phyloP scores from a whole-genome alignment of 306 rosid species.

The Prosopis cineraria region DNA sequence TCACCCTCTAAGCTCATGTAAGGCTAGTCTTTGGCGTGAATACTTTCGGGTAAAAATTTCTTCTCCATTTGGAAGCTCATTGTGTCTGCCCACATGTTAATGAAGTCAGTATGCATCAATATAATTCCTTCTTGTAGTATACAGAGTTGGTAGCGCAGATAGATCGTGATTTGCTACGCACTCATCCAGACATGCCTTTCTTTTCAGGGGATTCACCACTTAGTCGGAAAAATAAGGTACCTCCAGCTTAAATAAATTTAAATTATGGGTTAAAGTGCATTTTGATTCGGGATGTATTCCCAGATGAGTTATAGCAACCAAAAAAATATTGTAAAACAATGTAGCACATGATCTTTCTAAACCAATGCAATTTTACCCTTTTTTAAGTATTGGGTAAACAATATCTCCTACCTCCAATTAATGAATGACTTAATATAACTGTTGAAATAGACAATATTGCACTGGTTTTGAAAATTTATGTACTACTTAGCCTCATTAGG shows the following conservation, averaged over 20 bases:
- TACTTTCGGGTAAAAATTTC: conserved; percentile 62
- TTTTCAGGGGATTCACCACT: conserved; percentile 68
- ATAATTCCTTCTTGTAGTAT: conserved; percentile 48
- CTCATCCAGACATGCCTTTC: conserved; percentile 82
- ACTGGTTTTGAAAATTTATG: not conserved
- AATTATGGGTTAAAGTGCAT: not conserved
- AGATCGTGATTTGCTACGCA: conserved; percentile 76
- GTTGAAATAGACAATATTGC: not conserved
- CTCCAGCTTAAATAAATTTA: not conserved
- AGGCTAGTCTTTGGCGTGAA: conserved; percentile 66
- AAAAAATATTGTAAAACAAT: not conserved
- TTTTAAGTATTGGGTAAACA: not conserved
- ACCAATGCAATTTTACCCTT: not conserved
- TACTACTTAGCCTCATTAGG: not conserved
- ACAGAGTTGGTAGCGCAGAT: conserved; percentile 76
- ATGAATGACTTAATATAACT: not conserved
- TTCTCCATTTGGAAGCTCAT: conserved; percentile 32
- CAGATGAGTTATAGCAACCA: not conserved
- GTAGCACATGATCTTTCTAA: not conserved
- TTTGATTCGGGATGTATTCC: not conserved
- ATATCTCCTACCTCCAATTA: not conserved
- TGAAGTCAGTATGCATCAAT: conserved; percentile 20
- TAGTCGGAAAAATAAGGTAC: conserved; percentile 67
- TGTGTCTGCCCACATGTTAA: conserved; percentile 10
- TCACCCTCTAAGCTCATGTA: conserved; percentile 77